phyloP scores from a whole-genome alignment of 768 basidiomycete species.

The Kwoniella mangroviensis region DNA sequence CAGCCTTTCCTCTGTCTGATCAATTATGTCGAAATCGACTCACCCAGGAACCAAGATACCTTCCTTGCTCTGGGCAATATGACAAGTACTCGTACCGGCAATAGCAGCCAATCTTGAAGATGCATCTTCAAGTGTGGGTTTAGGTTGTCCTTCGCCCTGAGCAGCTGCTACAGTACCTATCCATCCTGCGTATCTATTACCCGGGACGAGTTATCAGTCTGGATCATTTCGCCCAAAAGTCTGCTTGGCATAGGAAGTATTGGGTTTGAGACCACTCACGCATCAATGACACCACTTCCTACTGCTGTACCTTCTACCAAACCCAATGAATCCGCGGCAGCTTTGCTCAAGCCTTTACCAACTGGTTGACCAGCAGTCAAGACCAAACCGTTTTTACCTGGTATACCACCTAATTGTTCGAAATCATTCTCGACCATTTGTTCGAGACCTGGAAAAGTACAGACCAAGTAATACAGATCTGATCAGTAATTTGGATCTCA shows the following conservation, averaged over 20 bases:
- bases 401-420: slow-evolving; percentile 73
- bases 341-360: slow-evolving; percentile 75
- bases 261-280: slow-evolving; percentile 62
- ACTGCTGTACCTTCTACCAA: slow-evolving; percentile 84
- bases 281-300: slow-evolving; percentile 93
- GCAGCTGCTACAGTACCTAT: slow-evolving; percentile 90
- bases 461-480: too few species aligned
- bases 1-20: not conserved
- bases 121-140: slow-evolving; percentile 75
- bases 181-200: slow-evolving; percentile 81
- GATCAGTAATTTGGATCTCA: too few species aligned
- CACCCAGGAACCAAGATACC: slow-evolving; percentile 81
- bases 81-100: slow-evolving; percentile 95
- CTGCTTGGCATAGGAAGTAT: not conserved
- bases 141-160: slow-evolving; percentile 59
- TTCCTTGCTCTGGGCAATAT: slow-evolving; percentile 84
- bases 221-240: too few species aligned
- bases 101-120: slow-evolving; percentile 83
- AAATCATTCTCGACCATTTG: slow-evolving; percentile 66
- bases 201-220: not conserved
- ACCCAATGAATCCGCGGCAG: slow-evolving; percentile 83
- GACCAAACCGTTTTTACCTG: slow-evolving; percentile 64
- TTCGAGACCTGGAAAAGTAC: slow-evolving; percentile 31
- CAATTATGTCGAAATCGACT: slow-evolving; percentile 16
- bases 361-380: slow-evolving; percentile 82